phyloP scores from a whole-genome alignment of 805 yeast species.

The Wickerhamiella shivajii region DNA sequence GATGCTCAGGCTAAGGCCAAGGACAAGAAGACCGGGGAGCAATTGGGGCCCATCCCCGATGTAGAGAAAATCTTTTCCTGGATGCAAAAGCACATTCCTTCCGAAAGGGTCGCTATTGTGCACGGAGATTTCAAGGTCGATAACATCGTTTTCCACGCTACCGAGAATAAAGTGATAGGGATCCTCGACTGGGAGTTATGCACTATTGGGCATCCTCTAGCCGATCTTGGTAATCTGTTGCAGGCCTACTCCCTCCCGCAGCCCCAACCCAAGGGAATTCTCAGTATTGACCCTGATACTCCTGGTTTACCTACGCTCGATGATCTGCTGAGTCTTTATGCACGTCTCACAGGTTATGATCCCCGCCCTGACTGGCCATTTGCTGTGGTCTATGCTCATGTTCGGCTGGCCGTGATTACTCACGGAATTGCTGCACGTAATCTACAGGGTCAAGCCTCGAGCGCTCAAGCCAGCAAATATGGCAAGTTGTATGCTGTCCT shows the following conservation, averaged over 20 bases:
- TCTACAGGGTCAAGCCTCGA: conserved; percentile 38
- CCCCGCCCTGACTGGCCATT: conserved; percentile 34
- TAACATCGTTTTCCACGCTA: conserved; percentile 46
- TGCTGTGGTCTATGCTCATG: conserved; percentile 42
- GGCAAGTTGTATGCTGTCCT: conserved; percentile 25
- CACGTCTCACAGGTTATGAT: conserved; percentile 28
- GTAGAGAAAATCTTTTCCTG: conserved; percentile 31
- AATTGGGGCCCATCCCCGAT: conserved; percentile 35
- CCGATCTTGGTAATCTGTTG: conserved; percentile 43
- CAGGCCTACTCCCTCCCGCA: conserved; percentile 39
- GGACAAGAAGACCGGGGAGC: conserved; percentile 18
- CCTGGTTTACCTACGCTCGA: conserved; percentile 19
- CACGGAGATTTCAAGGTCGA: conserved; percentile 57
- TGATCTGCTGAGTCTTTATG: conserved; percentile 17
- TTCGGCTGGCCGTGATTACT: conserved; percentile 40
- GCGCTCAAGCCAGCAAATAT: conserved; percentile 33
- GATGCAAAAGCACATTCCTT: conserved; percentile 34
- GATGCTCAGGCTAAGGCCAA: conserved; percentile 25
- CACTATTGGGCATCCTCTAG: conserved; percentile 49
- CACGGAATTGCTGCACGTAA: conserved; percentile 50
- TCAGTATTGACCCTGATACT: conserved; percentile 19
- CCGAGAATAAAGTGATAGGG: conserved; percentile 35
- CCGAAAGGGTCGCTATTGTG: conserved; percentile 32
- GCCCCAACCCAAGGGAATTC: conserved; percentile 8
- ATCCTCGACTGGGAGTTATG: conserved; percentile 55